A percentile compares a stretch with the other conserved stretches of the same genome.
phyloP scores from a whole-genome alignment of 169 alveolate species.

The Plasmodium ovale region DNA sequence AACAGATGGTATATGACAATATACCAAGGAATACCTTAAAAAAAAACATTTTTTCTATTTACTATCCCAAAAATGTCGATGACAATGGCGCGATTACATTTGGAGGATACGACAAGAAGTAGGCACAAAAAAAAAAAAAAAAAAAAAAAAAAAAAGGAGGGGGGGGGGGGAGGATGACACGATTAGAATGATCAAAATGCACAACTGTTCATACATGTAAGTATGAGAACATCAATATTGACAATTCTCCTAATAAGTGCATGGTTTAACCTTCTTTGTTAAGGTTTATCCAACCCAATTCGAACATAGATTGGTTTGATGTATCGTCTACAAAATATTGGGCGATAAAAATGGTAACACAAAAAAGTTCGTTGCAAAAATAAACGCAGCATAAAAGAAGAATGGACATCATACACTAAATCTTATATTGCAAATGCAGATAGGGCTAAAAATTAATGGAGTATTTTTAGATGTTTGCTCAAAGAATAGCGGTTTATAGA shows the following conservation, averaged over 20 bases:
- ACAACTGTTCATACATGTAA: neutral
- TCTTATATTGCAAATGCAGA: conserved; percentile 26
- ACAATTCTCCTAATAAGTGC: neutral
- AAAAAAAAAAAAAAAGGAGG: neutral
- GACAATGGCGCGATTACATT: conserved; percentile 76
- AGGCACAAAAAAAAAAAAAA: neutral
- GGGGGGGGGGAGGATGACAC: no score
- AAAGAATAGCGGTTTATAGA: conserved; percentile 32
- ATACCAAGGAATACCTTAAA: conserved; percentile 33
- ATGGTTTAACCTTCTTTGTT: neutral
- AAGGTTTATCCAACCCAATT: conserved; percentile 52
- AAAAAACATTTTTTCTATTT: conserved; percentile 65
- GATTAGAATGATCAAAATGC: no score
- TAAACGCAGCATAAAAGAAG: conserved; percentile 5
- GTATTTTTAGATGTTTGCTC: conserved; percentile 64
- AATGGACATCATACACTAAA: neutral
- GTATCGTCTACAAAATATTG: conserved; percentile 71
- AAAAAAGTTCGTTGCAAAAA: conserved; percentile 3
- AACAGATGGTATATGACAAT: conserved; percentile 40
- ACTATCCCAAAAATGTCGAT: conserved; percentile 63
- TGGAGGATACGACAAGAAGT: conserved; percentile 75
- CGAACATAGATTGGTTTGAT: conserved; percentile 67
- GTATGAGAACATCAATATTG: neutral
- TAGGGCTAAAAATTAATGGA: conserved; percentile 60
- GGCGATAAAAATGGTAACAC: conserved; percentile 62